phyloP scores from a whole-genome alignment of 2,329 filamentous ascomycete species.

The Phaeosphaeria sp. region DNA sequence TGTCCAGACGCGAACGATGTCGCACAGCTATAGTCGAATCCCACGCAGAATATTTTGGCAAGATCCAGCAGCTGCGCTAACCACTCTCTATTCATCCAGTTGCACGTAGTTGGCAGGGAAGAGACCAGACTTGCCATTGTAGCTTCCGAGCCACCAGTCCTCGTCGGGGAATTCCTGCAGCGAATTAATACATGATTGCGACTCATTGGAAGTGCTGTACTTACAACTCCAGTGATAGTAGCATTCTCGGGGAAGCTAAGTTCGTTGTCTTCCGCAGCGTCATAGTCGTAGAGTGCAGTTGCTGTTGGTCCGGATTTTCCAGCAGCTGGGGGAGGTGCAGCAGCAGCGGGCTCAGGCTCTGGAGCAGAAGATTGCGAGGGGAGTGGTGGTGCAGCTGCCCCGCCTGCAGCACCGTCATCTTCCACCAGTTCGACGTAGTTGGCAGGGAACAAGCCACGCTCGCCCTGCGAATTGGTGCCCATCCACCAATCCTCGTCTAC shows the following conservation, averaged over 20 bases:
- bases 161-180: constrained; percentile 90
- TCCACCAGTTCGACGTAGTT: constrained; percentile 93
- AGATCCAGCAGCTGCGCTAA: background rate
- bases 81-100: constrained; percentile 50
- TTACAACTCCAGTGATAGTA: constrained; percentile 77
- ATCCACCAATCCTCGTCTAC: constrained; percentile 99
- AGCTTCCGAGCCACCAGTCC: constrained; percentile 97
- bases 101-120: constrained; percentile 69
- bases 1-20: background rate
- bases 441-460: constrained; percentile 90
- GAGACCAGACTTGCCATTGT: constrained; percentile 78
- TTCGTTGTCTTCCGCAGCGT: constrained; percentile 92
- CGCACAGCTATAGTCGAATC: background rate
- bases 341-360: constrained; percentile 41
- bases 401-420: constrained; percentile 57
- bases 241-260: constrained; percentile 88
- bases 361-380: constrained; percentile 52
- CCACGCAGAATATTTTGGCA: background rate
- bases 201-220: constrained; percentile 38
- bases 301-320: constrained; percentile 69
- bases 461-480: constrained; percentile 84
- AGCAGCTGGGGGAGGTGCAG: constrained; percentile 41
- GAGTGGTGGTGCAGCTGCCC: constrained; percentile 44
- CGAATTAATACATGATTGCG: constrained; percentile 34
- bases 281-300: constrained; percentile 91